Percentiles rank a stretch among this genome's conserved stretches.
Evolutionary conservation across 306 rosid species (phyloP).

Genomic region (Senna siamea): DNA sequence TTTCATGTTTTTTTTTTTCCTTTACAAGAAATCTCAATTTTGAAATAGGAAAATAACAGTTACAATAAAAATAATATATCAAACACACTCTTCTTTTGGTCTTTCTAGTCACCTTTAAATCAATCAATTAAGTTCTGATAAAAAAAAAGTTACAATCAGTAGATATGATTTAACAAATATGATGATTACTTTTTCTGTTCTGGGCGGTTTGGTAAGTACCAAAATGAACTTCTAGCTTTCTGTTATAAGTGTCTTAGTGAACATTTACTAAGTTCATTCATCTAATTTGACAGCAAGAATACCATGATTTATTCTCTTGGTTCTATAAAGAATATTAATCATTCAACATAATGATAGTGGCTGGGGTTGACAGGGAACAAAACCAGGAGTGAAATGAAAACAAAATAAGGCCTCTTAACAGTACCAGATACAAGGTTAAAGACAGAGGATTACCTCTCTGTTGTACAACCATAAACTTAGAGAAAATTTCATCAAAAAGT

Average conservation of each 20-base stretch:
- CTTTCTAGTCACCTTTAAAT: neutral
- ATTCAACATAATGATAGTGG: neutral
- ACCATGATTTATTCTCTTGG: neutral
- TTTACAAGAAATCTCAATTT: neutral
- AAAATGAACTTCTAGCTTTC: neutral
- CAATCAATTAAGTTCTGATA: neutral
- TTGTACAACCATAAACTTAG: slow-evolving; percentile 73
- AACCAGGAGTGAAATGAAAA: slow-evolving; percentile 29
- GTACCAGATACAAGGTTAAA: slow-evolving; percentile 28
- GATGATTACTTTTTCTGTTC: neutral
- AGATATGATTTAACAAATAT: slow-evolving; percentile 18
- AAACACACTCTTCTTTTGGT: neutral
- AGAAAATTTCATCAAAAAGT: slow-evolving; percentile 92
- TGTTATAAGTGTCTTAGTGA: neutral
- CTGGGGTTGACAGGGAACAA: slow-evolving; percentile 10
- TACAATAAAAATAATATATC: neutral
- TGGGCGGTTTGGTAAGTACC: neutral
- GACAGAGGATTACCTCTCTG: slow-evolving; percentile 71
- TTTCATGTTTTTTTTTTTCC: neutral
- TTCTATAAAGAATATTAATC: neutral
- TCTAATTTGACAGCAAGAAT: neutral
- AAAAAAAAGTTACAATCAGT: neutral
- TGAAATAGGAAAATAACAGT: neutral
- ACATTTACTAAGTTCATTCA: slow-evolving; percentile 14
- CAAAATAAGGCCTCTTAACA: slow-evolving; percentile 31